Base-by-base conservation (phyloP, 2,329 filamentous ascomycete genomes). In the Hortaea werneckii region DNA sequence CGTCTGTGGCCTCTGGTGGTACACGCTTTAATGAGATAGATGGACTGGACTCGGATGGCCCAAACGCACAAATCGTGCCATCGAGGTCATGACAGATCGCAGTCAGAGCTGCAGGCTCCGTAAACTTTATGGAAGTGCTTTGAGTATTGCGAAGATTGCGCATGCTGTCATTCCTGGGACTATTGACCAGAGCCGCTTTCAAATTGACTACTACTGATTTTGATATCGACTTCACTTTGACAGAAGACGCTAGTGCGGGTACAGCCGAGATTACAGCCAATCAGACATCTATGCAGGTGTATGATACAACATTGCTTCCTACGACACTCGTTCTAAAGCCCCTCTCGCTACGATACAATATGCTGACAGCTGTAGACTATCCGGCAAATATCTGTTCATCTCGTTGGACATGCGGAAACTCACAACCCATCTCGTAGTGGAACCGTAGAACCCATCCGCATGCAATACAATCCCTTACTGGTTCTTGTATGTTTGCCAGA, bases 31-130 rank as follows among this genome's bases (percentile, higher is more conserved):
- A 74, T 65, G 90, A 83, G 57, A 98, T 85, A 43, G 80, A 72
- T 46, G 82, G 73, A 62, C 79, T 80, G 56, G 76, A 71, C 20
- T 78, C 71, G 3, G 80, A 82, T 51, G 90, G 92, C 6, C 92
- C 90, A 72, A 90, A 83, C 44, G 87, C 82, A 68, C 84, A 89
- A 57, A 98, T 75, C 44, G 92, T 67, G 65, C 92, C 84, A 53
- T 78, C 80, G 50, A 80, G 76, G 68, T 96, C 88, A 90, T 90
- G 96, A 59, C 87, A 84, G 46, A 82, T 79, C 29, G 87, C 83
- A 44, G 86, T 41, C 26, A 41, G 7, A 20, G 39, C 6, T 8
- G 9, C 7, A 20, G 40, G 30, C 9, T 32, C 6, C 10, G 6
- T 20, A 5, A 46, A 37, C 12, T 11, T 12, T 26, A 45, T 12